These are phyloP conservation scores for Cicer arietinum DNA, from an alignment of 306 rosid species.

Conservation along the genomic window DNA sequence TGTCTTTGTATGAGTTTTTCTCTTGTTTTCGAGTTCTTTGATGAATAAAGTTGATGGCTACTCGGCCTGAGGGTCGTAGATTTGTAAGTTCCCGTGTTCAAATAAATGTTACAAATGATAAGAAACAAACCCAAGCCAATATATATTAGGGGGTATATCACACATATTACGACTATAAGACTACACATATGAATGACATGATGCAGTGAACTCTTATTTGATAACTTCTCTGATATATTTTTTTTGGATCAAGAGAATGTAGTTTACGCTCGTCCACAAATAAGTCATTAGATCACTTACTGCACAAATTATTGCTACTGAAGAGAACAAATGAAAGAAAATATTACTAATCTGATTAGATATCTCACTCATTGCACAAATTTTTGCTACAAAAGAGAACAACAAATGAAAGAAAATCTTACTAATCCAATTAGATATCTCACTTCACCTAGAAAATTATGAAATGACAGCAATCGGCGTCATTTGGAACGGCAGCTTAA, in stretches of 20 bases:
- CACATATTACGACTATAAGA: conserved; percentile 5
- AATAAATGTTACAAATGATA: conserved; percentile 37
- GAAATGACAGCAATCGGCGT: not conserved
- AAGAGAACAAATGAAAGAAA: conserved; percentile 35
- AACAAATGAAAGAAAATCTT: not conserved
- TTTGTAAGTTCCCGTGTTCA: conserved; percentile 53
- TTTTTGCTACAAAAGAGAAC: not conserved
- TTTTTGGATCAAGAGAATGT: conserved; percentile 73
- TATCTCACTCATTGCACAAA: not conserved
- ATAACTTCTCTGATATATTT: conserved; percentile 61
- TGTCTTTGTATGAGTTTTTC: not conserved
- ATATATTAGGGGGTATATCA: conserved; percentile 14
- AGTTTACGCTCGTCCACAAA: conserved; percentile 71
- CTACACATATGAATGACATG: not conserved
- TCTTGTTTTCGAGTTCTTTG: not conserved
- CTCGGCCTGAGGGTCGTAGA: conserved; percentile 60
- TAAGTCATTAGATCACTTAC: conserved; percentile 79
- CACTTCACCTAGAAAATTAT: not conserved
- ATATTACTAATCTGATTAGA: not conserved
- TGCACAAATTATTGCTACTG: conserved; percentile 67
- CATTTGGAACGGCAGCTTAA: not conserved
- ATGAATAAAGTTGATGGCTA: conserved; percentile 52
- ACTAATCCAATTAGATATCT: not conserved
- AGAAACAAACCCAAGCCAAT: conserved; percentile 14
- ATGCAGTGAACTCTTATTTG: conserved; percentile 83